phyloP scores from a whole-genome alignment of 768 basidiomycete genomes.

The Suillus weaverae region DNA sequence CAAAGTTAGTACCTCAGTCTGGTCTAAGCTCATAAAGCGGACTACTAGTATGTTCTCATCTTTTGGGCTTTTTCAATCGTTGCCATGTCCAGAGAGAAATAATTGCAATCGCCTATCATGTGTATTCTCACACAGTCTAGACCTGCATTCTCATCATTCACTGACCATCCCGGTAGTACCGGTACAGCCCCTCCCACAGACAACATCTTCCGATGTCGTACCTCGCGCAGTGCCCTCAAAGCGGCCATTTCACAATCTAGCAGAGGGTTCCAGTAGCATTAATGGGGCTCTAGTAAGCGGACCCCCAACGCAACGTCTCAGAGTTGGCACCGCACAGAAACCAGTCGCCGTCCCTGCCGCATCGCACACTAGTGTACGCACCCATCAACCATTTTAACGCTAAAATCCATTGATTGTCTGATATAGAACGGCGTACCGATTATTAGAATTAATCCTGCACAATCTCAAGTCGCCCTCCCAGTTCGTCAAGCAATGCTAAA shows the following conservation, averaged over 20 bases:
- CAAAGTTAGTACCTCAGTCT: too few species aligned
- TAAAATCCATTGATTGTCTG: background rate
- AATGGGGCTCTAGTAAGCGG: conserved; percentile 31
- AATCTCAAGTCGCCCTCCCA: conserved; percentile 69
- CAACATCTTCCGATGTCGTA: conserved; percentile 8
- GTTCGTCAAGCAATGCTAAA: conserved; percentile 79
- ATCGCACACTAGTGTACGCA: conserved; percentile 33
- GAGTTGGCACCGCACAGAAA: conserved; percentile 43
- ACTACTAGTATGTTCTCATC: conserved; percentile 66
- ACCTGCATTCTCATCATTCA: conserved; percentile 35
- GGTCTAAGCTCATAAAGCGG: too few species aligned
- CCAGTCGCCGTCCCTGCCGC: conserved; percentile 45
- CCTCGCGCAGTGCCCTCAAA: conserved; percentile 49
- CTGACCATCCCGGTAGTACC: conserved; percentile 45
- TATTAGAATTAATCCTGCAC: conserved; percentile 63
- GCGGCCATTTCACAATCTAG: conserved; percentile 37
- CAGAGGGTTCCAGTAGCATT: conserved; percentile 24
- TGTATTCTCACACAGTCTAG: conserved; percentile 61
- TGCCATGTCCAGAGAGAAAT: conserved; percentile 57
- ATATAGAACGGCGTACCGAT: conserved; percentile 60
- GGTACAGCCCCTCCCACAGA: conserved; percentile 24
- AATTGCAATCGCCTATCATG: conserved; percentile 55
- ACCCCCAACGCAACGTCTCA: conserved; percentile 67
- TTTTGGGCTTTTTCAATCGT: conserved; percentile 52
- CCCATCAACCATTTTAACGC: background rate